A percentile compares a stretch with the other conserved stretches of the same genome.
phyloP scores from a whole-genome alignment of 345 rosid genomes.

The Gynandropsis gynandra region DNA sequence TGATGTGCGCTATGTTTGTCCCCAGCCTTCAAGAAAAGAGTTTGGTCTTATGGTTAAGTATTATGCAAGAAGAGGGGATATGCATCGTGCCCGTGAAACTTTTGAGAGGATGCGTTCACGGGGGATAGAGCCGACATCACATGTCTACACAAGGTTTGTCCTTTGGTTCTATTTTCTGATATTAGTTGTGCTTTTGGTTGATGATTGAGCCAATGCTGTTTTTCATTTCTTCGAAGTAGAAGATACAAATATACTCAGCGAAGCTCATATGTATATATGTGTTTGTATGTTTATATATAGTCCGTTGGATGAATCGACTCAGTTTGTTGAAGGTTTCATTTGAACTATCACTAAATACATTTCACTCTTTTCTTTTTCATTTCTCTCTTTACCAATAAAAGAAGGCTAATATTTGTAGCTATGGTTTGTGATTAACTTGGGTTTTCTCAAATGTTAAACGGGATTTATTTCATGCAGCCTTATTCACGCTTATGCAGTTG shows the following conservation, averaged over 20 bases:
- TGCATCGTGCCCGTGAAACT: slow-evolving; percentile 90
- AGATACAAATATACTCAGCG: too few species aligned
- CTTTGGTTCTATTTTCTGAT: slow-evolving; percentile 11
- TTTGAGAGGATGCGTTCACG: slow-evolving; percentile 89
- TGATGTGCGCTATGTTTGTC: slow-evolving; percentile 14
- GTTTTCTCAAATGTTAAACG: slow-evolving; percentile 27
- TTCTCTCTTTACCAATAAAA: too few species aligned
- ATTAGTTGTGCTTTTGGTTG: slow-evolving; percentile 17
- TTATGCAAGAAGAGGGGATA: slow-evolving; percentile 92
- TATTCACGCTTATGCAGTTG: slow-evolving; percentile 95
- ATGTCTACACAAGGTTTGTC: slow-evolving; percentile 73
- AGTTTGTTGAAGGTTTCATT: too few species aligned
- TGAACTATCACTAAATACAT: too few species aligned
- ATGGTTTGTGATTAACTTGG: slow-evolving; percentile 15
- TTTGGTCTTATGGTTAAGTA: slow-evolving; percentile 88
- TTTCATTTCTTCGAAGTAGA: too few species aligned
- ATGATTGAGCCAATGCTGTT: too few species aligned
- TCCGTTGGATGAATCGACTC: too few species aligned
- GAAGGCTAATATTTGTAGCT: not conserved
- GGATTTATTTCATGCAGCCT: slow-evolving; percentile 81
- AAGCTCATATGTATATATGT: too few species aligned
- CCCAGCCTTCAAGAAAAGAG: slow-evolving; percentile 93
- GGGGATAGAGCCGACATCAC: slow-evolving; percentile 87
- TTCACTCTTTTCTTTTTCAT: too few species aligned
- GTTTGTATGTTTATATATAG: too few species aligned